These are phyloP conservation scores for Geotrichum fermentans DNA, from an alignment of 1,139 yeast genomes.

Conservation along the genomic window DNA sequence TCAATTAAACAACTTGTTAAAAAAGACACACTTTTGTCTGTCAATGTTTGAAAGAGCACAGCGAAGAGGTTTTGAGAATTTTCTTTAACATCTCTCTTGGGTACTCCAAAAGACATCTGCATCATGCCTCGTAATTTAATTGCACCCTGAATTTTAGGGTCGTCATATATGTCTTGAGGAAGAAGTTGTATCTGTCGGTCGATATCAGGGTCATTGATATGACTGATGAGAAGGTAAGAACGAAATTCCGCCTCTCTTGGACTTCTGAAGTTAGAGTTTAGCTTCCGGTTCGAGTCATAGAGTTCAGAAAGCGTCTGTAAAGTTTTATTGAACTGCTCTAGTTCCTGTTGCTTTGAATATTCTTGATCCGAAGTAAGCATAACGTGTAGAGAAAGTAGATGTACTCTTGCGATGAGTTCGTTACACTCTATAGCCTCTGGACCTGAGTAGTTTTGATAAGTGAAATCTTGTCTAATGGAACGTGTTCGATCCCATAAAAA, in stretches of 20 bases:
- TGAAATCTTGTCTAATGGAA: constrained; percentile 93
- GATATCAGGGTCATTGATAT: constrained; percentile 76
- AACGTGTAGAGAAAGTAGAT: constrained; percentile 71
- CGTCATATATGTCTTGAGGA: constrained; percentile 53
- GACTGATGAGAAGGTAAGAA: constrained; percentile 78
- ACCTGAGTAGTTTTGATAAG: constrained; percentile 90
- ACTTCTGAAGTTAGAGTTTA: constrained; percentile 45
- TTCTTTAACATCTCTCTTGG: constrained; percentile 43
- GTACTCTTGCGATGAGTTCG: constrained; percentile 87
- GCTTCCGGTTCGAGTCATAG: constrained; percentile 71
- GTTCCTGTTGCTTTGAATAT: constrained; percentile 89
- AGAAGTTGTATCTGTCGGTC: constrained; percentile 70
- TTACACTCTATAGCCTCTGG: constrained; percentile 92
- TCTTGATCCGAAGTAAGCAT: constrained; percentile 76
- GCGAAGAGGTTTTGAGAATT: constrained; percentile 61
- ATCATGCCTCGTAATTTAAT: constrained; percentile 60
- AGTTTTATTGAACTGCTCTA: constrained; percentile 91
- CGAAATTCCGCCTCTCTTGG: constrained; percentile 93
- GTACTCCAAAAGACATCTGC: constrained; percentile 60
- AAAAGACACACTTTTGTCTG: constrained; percentile 56
- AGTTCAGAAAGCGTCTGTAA: constrained; percentile 84
- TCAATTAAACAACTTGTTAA: constrained; percentile 73
- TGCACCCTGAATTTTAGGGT: constrained; percentile 65
- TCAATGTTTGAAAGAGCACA: constrained; percentile 55
- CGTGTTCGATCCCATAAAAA: constrained; percentile 99